A percentile compares a stretch with the other conserved stretches of the same genome.
Evolutionary conservation across 2,329 filamentous ascomycete species (phyloP).

Genomic region (Ascochyta lentis): DNA sequence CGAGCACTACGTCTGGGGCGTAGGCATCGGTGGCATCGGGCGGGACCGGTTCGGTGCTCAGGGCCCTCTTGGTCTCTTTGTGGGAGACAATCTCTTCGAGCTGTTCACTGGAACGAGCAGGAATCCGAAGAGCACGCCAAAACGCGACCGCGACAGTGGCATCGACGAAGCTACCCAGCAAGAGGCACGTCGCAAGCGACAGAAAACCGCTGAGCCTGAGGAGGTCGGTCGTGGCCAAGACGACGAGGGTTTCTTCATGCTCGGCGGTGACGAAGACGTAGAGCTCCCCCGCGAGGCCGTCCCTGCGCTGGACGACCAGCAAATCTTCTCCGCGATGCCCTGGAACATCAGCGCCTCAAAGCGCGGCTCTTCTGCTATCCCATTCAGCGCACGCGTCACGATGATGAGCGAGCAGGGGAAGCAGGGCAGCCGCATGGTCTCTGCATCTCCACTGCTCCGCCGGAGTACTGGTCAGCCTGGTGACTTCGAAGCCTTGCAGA

Average conservation of each 20-base stretch:
- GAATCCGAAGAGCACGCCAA: constrained; percentile 29
- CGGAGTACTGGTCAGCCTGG: constrained; percentile 47
- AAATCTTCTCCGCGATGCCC: constrained; percentile 69
- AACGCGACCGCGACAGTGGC: constrained; percentile 45
- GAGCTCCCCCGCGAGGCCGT: constrained; percentile 75
- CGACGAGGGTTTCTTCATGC: constrained; percentile 38
- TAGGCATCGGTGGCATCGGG: constrained; percentile 63
- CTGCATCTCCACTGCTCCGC: constrained; percentile 67
- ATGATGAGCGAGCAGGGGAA: constrained; percentile 47
- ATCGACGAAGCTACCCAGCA: constrained; percentile 44
- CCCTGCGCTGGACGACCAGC: constrained; percentile 71
- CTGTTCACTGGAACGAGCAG: constrained; percentile 53
- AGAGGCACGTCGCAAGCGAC: constrained; percentile 44
- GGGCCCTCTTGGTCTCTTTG: constrained; percentile 63
- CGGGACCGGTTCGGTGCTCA: constrained; percentile 33
- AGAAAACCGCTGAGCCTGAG: constrained; percentile 39
- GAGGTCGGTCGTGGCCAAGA: constrained; percentile 47
- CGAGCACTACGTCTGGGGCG: constrained; percentile 64
- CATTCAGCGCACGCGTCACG: constrained; percentile 52
- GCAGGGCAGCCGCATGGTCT: constrained; percentile 56
- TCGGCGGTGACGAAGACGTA: constrained; percentile 57
- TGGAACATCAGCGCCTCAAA: constrained; percentile 69
- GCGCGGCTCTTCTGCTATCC: constrained; percentile 56
- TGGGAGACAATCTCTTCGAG: constrained; percentile 61
- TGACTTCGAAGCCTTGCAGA: constrained; percentile 37